Percentiles rank a stretch among this genome's conserved stretches.
Conservation (phyloP, 2,329 filamentous ascomycete genomes). For the Colletotrichum abscissum region DNA sequence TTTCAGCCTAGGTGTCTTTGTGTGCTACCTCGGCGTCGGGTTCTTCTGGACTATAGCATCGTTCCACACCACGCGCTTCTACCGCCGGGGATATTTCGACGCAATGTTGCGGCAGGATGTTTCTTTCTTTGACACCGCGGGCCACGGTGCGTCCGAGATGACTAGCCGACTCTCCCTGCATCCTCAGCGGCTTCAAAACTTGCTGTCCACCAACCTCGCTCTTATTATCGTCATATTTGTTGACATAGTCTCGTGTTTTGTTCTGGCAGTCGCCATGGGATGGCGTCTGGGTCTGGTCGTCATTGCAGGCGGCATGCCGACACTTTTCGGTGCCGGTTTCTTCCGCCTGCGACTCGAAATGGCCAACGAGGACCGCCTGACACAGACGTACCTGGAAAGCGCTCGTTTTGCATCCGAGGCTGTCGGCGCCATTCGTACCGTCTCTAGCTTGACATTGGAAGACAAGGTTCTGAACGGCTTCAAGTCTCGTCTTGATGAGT, state of each 20-base stretch:
- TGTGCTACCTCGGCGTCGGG: neutral
- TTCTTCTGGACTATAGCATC: neutral
- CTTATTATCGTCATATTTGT: neutral
- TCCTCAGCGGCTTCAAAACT: neutral
- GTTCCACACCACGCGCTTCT: neutral
- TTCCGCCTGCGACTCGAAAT: constrained; percentile 62
- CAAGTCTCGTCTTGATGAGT: neutral
- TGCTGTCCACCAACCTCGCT: neutral
- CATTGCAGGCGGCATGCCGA: constrained; percentile 39
- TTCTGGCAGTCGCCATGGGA: neutral
- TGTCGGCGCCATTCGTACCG: constrained; percentile 71
- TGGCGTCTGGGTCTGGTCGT: constrained; percentile 45
- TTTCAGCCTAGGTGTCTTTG: neutral
- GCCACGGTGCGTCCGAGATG: constrained; percentile 1
- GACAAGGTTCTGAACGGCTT: constrained; percentile 55
- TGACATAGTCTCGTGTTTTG: neutral
- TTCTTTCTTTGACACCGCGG: constrained; percentile 79
- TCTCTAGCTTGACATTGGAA: constrained; percentile 71
- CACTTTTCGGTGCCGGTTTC: constrained; percentile 47
- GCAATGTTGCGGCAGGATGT: constrained; percentile 92
- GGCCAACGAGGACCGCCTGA: constrained; percentile 68
- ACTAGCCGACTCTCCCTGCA: neutral
- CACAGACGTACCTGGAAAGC: constrained; percentile 68
- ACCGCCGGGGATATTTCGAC: neutral
- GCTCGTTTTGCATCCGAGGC: constrained; percentile 73